phyloP scores from a whole-genome alignment of 176 grass and related monocot species.

The Triticum timopheevii region DNA sequence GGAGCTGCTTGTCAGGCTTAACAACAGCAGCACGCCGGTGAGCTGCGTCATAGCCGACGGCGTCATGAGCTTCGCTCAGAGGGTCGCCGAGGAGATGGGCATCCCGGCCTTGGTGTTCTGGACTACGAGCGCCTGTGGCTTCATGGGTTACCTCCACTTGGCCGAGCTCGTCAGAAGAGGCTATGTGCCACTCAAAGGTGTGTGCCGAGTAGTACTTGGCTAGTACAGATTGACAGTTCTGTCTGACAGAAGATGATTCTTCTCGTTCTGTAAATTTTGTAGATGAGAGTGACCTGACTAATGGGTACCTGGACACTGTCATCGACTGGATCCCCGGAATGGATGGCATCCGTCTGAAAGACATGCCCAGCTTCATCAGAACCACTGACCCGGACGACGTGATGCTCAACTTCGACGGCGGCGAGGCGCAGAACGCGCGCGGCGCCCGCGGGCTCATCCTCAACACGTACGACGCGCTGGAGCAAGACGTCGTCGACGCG shows the following conservation, averaged over 20 bases:
- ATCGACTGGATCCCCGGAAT: conserved; percentile 67
- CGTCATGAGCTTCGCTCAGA: conserved; percentile 28
- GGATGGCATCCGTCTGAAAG: conserved; percentile 42
- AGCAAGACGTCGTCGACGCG: conserved; percentile 46
- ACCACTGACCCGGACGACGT: conserved; percentile 54
- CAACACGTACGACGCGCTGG: conserved; percentile 67
- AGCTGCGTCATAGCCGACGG: conserved; percentile 33
- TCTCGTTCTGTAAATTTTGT: background rate
- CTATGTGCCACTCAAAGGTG: conserved; percentile 62
- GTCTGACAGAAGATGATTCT: background rate
- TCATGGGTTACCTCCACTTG: conserved; percentile 34
- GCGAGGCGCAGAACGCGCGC: conserved; percentile 49
- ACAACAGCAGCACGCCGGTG: conserved; percentile 24
- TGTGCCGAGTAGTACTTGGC: background rate
- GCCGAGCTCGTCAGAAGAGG: conserved; percentile 53
- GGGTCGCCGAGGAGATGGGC: conserved; percentile 2
- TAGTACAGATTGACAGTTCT: background rate
- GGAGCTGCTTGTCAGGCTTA: conserved; percentile 52
- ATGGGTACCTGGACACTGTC: conserved; percentile 59
- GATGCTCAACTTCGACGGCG: conserved; percentile 54
- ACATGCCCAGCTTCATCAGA: conserved; percentile 68
- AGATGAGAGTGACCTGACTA: conserved; percentile 53
- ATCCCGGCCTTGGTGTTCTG: conserved; percentile 33
- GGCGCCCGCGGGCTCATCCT: conserved; percentile 60
- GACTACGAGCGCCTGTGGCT: background rate